Base-by-base conservation (phyloP, 805 yeast species). In the Zygosaccharomyces bisporus region DNA sequence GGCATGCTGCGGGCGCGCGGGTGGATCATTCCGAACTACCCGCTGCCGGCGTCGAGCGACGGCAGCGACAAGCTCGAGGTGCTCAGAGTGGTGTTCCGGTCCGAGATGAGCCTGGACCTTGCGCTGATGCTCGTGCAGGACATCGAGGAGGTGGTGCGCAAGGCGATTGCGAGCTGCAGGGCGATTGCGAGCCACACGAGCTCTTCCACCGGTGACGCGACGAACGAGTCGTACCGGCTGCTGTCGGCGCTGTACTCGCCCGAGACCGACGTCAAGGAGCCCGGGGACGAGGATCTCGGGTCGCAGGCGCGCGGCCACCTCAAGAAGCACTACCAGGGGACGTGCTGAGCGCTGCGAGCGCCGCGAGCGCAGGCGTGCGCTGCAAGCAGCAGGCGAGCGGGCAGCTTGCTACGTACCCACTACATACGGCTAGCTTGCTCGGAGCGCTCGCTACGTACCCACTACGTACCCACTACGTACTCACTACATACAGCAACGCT, bases 21-120 rank as follows among this genome's bases (percentile, higher is more conserved):
- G 10, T 89, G 85, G 79, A 90, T 90, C 62, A 74, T 89, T 51
- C 95, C 96, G 53, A 88, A 89, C 71, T 89, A 89, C 67, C 86
- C 84, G 49, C 73, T 89, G 54, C 95, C 96, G 21, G 70, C 74
- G 14, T 56, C 66, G 2, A 52, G 57, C 4, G 66, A 61, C 45
- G 57, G 62, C 25, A 80, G 81, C 35, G 74, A 72, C 43, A 71
- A 75, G 44, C 63, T 64, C 36, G 95, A 90, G 66, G 84, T 88
- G 46, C 72, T 89, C 51, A 77, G 97, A 58, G 86, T 90, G 19
- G 96, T 89, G 10, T 88, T 86, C 42, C 77, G 95, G 57, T 76
- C 75, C 53, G 80, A 83, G 43, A 69, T 89, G 61, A 74, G 84
- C 34, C 46, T 61, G 24, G 66, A 61, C 44, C 40, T 61, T 30